Conservation (phyloP, 2,329 filamentous ascomycete genomes). For the Fusarium sp. region DNA sequence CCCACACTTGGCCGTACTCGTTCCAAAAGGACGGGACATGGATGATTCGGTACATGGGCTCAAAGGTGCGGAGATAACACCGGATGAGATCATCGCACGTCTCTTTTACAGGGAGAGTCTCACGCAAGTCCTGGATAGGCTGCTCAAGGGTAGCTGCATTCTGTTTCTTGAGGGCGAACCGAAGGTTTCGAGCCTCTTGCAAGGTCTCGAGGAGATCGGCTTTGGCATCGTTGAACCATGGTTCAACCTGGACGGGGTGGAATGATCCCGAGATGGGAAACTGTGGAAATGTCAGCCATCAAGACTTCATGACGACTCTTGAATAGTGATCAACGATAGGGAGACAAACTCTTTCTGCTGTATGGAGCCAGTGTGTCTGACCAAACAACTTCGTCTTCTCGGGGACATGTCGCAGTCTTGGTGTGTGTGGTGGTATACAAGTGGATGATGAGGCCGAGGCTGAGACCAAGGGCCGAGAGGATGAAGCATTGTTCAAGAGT, state of each 20-base stretch:
- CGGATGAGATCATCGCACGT: constrained; percentile 39
- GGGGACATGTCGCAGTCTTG: constrained; percentile 42
- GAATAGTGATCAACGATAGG: not conserved
- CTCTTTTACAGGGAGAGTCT: constrained; percentile 31
- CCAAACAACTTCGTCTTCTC: constrained; percentile 46
- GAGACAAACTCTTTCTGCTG: constrained; percentile 38
- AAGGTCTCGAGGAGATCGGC: constrained; percentile 37
- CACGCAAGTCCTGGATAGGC: constrained; percentile 31
- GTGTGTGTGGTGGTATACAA: constrained; percentile 38
- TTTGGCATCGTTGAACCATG: constrained; percentile 42
- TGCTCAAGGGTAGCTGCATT: constrained; percentile 30
- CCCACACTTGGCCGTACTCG: constrained; percentile 41
- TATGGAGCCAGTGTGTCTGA: constrained; percentile 46
- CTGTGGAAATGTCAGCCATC: constrained; percentile 23
- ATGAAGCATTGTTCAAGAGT: not conserved
- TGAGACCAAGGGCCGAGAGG: not conserved
- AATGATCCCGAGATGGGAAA: constrained; percentile 43
- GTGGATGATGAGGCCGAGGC: constrained; percentile 15
- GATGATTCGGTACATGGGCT: constrained; percentile 43
- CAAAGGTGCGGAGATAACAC: constrained; percentile 43
- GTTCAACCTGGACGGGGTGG: constrained; percentile 42
- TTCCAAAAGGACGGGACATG: constrained; percentile 41
- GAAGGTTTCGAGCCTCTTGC: constrained; percentile 37
- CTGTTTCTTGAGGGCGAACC: constrained; percentile 33
- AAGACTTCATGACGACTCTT: not conserved